Conservation (phyloP, 352 stramenopile species). For the Pythium brachiatum region DNA sequence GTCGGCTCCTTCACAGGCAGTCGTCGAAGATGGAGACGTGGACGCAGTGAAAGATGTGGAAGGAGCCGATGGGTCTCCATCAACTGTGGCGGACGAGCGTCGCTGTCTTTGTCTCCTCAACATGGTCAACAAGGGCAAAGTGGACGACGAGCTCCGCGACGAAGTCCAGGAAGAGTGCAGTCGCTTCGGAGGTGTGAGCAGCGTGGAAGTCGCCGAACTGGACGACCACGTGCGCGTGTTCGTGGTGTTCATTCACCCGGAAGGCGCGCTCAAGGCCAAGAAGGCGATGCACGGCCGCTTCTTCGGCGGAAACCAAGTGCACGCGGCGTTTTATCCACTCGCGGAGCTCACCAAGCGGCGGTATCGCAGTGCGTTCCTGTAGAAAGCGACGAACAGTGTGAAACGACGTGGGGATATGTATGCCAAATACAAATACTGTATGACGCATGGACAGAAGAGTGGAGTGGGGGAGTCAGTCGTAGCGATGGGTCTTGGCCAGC, state of each 20-base stretch:
- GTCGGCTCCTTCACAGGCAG: slow-evolving; percentile 10
- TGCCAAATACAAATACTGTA: neutral
- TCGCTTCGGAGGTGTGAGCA: slow-evolving; percentile 54
- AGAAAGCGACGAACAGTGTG: neutral
- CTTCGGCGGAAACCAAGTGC: slow-evolving; percentile 73
- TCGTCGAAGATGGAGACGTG: slow-evolving; percentile 56
- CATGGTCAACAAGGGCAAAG: slow-evolving; percentile 63
- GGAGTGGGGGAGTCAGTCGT: slow-evolving; percentile 8
- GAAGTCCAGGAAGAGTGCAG: slow-evolving; percentile 69
- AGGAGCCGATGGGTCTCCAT: neutral
- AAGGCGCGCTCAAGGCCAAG: slow-evolving; percentile 46
- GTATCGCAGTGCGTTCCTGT: slow-evolving; percentile 59
- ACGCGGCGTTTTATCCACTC: slow-evolving; percentile 59
- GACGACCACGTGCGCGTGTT: slow-evolving; percentile 75
- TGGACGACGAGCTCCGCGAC: slow-evolving; percentile 65
- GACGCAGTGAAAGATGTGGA: slow-evolving; percentile 51
- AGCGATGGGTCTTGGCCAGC: slow-evolving; percentile 85
- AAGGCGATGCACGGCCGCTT: slow-evolving; percentile 67
- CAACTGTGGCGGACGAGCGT: slow-evolving; percentile 11
- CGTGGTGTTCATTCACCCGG: slow-evolving; percentile 58
- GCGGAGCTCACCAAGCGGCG: slow-evolving; percentile 39
- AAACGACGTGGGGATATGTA: neutral
- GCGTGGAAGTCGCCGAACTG: slow-evolving; percentile 61
- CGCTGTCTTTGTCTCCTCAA: slow-evolving; percentile 75
- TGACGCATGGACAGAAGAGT: neutral